Conservation (phyloP, 164 flowering plant species). For the Piper longum region DNA sequence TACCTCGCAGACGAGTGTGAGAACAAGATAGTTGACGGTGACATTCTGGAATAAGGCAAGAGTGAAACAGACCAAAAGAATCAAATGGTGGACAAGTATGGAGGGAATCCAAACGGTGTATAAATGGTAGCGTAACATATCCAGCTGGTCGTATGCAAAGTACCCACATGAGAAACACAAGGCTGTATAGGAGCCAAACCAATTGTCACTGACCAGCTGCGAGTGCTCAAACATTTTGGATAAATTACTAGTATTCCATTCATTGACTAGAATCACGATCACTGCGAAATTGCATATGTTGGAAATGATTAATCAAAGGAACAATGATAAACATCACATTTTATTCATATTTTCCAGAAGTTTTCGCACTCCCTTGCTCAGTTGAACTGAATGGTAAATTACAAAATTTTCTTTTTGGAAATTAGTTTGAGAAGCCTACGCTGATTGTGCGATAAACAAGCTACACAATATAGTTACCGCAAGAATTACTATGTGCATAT, state of each 20-base stretch:
- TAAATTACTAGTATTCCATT: conserved; percentile 29
- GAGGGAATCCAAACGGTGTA: conserved; percentile 80
- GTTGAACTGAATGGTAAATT: no score
- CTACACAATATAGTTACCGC: neutral
- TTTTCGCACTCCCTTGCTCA: no score
- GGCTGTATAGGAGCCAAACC: conserved; percentile 71
- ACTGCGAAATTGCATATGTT: conserved; percentile 29
- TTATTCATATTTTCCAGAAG: no score
- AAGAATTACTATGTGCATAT: neutral
- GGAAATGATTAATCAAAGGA: neutral
- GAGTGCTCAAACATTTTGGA: conserved; percentile 67
- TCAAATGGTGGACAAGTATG: conserved; percentile 70
- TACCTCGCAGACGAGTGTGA: conserved; percentile 96
- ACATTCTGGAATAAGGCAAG: conserved; percentile 78
- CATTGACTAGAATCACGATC: conserved; percentile 45
- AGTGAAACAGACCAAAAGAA: conserved; percentile 80
- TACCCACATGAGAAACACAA: conserved; percentile 90
- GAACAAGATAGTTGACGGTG: conserved; percentile 91
- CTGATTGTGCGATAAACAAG: no score
- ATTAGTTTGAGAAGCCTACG: no score
- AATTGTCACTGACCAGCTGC: conserved; percentile 49
- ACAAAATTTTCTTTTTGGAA: no score
- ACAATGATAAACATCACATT: neutral
- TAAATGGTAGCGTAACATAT: conserved; percentile 66
- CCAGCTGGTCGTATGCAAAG: conserved; percentile 95